Base-by-base conservation (phyloP, 192 early-diverging fungal genomes). In the Rhizophagus prolifer region DNA sequence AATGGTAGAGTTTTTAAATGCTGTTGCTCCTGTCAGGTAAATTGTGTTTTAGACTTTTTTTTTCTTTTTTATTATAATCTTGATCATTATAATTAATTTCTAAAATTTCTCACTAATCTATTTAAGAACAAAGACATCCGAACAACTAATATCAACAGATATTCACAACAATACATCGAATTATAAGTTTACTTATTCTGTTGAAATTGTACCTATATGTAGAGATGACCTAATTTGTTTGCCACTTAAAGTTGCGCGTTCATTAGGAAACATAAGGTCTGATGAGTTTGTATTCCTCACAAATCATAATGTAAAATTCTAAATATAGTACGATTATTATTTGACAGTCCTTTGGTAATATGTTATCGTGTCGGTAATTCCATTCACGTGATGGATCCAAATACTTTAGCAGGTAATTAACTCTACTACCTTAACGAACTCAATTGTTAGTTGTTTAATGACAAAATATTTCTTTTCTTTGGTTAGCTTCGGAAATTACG, bases 171-270 rank as follows among this genome's bases (percentile, higher is more conserved):
- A 92, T 65, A 95, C 94, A 9, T 92, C 93, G 69, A 97, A 95
- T 82, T 98, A 92, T 91, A 97, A 97, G 83, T 99, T 96, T 82
- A 93, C 95, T 41, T 98, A 97, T 81, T 96, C 97, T 21, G 89
- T 96, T 13, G 97, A 99, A 83, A 85, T 99, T 76, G 92, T 95
- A 64, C 97, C 97, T 41, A 89, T 99, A 58, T 99, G 97, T 86
- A 95, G 93, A 84, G 97, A 99, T 82, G 97, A 99, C 85, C 80
- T 99, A 74, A 84, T 98, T 7, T 93, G 90, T 72, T 84, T 99
- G 77, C 91, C 94, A 38, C 83, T 86, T 26, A 98, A 96, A 83
- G 79, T 96, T 50, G 95, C 97, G 28, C 91, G 93, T 76, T 78
- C 87, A 23, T 83, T 97, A 70, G 94, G 94, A 60, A 92, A 96